Base-by-base conservation (phyloP, 345 rosid genomes). In the Eucalyptus cloeziana region DNA sequence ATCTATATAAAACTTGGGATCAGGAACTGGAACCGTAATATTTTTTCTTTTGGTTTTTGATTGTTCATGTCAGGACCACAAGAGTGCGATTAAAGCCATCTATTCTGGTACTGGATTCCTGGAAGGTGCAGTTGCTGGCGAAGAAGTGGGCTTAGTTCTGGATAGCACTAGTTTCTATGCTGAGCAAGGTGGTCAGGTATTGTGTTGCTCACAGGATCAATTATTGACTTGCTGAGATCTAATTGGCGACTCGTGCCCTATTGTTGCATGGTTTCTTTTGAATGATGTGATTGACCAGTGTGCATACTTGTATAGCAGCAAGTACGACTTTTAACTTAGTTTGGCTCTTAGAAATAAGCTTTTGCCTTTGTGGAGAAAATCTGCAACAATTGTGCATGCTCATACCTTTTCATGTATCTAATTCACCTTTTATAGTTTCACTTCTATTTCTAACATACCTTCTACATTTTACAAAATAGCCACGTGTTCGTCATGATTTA, bases 151-250 rank as follows among this genome's bases (percentile, higher is more conserved):
- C 87, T 88, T 98, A 49, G 95, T 98, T 86, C 90, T 97, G 92
- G 96, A 93, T 49, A 95, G 98, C 49, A 95, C 99, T 30, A 94
- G 95, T 90, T 98, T 98, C 94, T 98, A 98, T 91, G 99, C 99
- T 47, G 99, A 98, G 94, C 99, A 97, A 95, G 99, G 99, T 92
- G 99, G 99, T 90, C 99, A 98, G 99, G 99, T 98, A 94, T 85
- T 54, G 40, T 86, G 52, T 50, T 24, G 21, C 58, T 11, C 27
- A 30, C 27, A 67, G 16, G 52, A 56, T 87, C 33, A 25, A 19
- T 21, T 62, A 58, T 87, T 76, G 24, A 12, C 47, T 76, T 76
- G 85, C 47, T 6, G 45, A 71, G 44, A 71, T 40, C 45, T 19
- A 76, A 11, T 76, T 76, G 30, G 85, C 2, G 14, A 40, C 83